Evolutionary conservation across 352 stramenopile genomes (phyloP).

Genomic region (Pelagophyceae sp.): DNA sequence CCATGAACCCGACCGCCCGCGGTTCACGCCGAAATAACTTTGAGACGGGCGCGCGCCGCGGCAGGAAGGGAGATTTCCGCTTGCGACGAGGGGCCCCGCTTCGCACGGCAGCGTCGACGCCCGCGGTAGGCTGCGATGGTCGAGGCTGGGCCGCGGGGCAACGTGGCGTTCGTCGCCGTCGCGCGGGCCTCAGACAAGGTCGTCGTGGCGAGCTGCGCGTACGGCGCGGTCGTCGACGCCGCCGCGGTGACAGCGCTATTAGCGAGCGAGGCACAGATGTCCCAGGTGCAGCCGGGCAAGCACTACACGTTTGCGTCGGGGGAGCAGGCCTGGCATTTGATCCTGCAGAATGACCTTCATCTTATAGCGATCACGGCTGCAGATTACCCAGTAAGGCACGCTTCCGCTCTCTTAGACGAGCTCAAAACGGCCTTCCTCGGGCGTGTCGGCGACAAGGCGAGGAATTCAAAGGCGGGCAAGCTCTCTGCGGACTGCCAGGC

Average conservation of each 20-base stretch:
- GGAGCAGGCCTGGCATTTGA: slow-evolving; percentile 30
- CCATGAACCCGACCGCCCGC: no score
- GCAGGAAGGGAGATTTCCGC: no score
- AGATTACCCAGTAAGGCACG: slow-evolving; percentile 28
- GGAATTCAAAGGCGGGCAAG: slow-evolving; percentile 21
- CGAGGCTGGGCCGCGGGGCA: slow-evolving; percentile 8
- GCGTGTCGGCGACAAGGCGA: slow-evolving; percentile 27
- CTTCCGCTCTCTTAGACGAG: slow-evolving; percentile 20
- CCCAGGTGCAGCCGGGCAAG: slow-evolving; percentile 16
- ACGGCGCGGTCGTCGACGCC: slow-evolving; percentile 21
- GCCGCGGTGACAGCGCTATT: slow-evolving; percentile 21
- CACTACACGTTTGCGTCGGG: slow-evolving; percentile 28
- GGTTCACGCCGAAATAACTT: no score
- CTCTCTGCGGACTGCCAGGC: slow-evolving; percentile 30
- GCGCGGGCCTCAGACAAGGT: slow-evolving; percentile 26
- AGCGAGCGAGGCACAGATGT: slow-evolving; percentile 2
- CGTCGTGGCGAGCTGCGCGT: slow-evolving; percentile 28
- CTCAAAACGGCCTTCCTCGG: slow-evolving; percentile 26
- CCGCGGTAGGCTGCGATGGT: no score
- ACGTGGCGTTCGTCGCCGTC: slow-evolving; percentile 33
- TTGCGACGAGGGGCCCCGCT: no score
- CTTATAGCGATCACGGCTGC: slow-evolving; percentile 27
- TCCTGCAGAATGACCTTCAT: slow-evolving; percentile 27
- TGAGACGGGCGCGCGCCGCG: no score
- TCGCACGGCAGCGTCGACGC: no score